Percentiles rank a stretch among this genome's conserved stretches.
These are phyloP conservation scores for Beauveria australis DNA, from an alignment of 2,329 filamentous ascomycete genomes.

Conservation along the genomic window DNA sequence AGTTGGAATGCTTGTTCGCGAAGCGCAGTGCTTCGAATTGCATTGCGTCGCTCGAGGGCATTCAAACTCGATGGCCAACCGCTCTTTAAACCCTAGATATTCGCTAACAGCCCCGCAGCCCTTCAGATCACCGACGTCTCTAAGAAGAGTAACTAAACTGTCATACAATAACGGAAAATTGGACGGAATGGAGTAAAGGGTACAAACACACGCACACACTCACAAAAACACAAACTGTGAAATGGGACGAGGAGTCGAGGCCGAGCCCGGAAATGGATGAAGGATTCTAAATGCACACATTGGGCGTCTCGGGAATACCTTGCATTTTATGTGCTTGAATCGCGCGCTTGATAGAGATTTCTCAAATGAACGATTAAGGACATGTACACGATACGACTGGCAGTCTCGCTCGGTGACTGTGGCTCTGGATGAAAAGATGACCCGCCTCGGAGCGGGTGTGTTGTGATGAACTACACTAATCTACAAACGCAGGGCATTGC, in stretches of 20 bases:
- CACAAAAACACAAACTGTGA: not conserved
- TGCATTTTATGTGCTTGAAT: slow-evolving; percentile 39
- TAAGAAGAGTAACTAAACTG: slow-evolving; percentile 40
- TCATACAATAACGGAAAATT: slow-evolving; percentile 17
- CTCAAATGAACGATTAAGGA: slow-evolving; percentile 18
- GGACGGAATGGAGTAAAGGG: slow-evolving; percentile 4
- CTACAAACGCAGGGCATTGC: not conserved
- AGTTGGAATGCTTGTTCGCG: not conserved
- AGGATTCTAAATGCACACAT: slow-evolving; percentile 33
- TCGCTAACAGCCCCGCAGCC: slow-evolving; percentile 26
- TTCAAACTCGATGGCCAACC: not conserved
- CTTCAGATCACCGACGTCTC: slow-evolving; percentile 46
- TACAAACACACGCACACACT: not conserved
- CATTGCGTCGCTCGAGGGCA: not conserved
- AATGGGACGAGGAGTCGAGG: slow-evolving; percentile 9
- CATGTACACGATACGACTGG: slow-evolving; percentile 2
- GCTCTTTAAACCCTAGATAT: slow-evolving; percentile 1
- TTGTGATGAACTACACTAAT: not conserved
- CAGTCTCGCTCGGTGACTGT: not conserved
- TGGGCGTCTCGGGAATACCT: slow-evolving; percentile 49
- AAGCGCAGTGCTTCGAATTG: not conserved
- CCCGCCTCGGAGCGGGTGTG: not conserved
- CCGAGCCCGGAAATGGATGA: slow-evolving; percentile 18
- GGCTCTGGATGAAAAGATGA: not conserved
- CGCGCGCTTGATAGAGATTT: slow-evolving; percentile 28